Percentiles rank a stretch among this genome's conserved stretches.
These are phyloP conservation scores for Cenchrus fungigraminus DNA, from an alignment of 176 grass and related monocot species.

Conservation along the genomic window DNA sequence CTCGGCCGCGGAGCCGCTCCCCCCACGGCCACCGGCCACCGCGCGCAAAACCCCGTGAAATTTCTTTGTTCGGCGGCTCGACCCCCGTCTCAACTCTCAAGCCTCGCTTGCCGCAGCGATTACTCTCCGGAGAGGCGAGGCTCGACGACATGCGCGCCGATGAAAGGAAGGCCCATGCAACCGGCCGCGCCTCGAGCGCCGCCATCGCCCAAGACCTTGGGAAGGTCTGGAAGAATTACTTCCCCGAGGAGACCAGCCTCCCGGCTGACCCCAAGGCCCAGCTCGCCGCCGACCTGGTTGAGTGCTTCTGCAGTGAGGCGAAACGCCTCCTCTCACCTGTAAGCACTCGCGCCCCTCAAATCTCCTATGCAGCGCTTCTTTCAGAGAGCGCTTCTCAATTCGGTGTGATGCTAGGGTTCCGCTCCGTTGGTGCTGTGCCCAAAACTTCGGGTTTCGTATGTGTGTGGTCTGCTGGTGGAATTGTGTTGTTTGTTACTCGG, in stretches of 20 bases:
- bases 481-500: neutral
- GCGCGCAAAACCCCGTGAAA: conserved; percentile 14
- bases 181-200: conserved; percentile 1
- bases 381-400: neutral
- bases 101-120: neutral
- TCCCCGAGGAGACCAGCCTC: conserved; percentile 48
- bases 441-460: neutral
- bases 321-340: conserved; percentile 49
- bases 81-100: neutral
- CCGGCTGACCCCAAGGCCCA: conserved; percentile 38
- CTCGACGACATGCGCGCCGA: conserved; percentile 43
- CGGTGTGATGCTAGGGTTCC: conserved; percentile 28
- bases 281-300: conserved; percentile 40
- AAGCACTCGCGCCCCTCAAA: neutral
- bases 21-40: neutral
- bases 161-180: neutral
- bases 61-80: neutral
- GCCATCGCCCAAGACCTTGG: neutral
- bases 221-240: conserved; percentile 68
- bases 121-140: neutral
- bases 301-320: conserved; percentile 19
- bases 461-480: neutral
- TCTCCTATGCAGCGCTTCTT: neutral
- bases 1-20: too few species aligned
- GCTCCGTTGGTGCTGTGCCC: neutral